A percentile compares a stretch with the other conserved stretches of the same genome.
Evolutionary conservation across 2,329 filamentous ascomycete species (phyloP).

Genomic region (Calonectria hongkongensis): DNA sequence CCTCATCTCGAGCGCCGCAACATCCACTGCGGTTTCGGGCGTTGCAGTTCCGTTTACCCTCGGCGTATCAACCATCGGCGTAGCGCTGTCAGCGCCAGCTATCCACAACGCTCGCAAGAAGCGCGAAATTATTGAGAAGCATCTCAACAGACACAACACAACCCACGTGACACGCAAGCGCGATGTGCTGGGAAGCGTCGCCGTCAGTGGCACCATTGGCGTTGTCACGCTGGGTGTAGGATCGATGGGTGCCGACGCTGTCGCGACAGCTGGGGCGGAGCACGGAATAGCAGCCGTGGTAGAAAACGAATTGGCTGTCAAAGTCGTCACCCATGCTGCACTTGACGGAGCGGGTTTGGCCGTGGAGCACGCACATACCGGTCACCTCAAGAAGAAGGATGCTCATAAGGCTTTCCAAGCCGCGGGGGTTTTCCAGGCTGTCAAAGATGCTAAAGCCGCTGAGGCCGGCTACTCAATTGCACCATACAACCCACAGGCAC

Average conservation of each 20-base stretch:
- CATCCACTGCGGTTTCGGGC: slow-evolving; percentile 62
- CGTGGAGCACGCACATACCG: slow-evolving; percentile 60
- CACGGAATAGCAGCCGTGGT: slow-evolving; percentile 57
- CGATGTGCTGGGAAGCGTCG: slow-evolving; percentile 63
- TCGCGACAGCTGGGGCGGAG: slow-evolving; percentile 60
- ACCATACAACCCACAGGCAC: slow-evolving; percentile 43
- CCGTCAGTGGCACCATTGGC: slow-evolving; percentile 60
- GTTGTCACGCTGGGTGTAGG: slow-evolving; percentile 62
- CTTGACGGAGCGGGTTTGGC: slow-evolving; percentile 61
- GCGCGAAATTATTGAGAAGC: slow-evolving; percentile 63
- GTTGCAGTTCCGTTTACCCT: slow-evolving; percentile 62
- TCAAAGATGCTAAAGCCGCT: slow-evolving; percentile 54
- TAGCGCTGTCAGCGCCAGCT: slow-evolving; percentile 61
- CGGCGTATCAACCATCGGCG: slow-evolving; percentile 62
- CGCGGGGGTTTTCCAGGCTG: slow-evolving; percentile 57
- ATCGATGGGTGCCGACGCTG: slow-evolving; percentile 58
- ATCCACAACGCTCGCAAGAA: slow-evolving; percentile 66
- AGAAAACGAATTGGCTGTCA: slow-evolving; percentile 60
- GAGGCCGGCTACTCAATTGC: slow-evolving; percentile 50
- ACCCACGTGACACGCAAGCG: slow-evolving; percentile 63
- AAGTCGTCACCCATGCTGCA: slow-evolving; percentile 59
- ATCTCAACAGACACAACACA: slow-evolving; percentile 58
- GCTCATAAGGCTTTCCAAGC: slow-evolving; percentile 57
- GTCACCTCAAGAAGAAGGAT: slow-evolving; percentile 59
- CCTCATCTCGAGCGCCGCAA: slow-evolving; percentile 62